Evolutionary conservation across 345 rosid genomes (phyloP).

Genomic region (Sisymbrium altissimum): DNA sequence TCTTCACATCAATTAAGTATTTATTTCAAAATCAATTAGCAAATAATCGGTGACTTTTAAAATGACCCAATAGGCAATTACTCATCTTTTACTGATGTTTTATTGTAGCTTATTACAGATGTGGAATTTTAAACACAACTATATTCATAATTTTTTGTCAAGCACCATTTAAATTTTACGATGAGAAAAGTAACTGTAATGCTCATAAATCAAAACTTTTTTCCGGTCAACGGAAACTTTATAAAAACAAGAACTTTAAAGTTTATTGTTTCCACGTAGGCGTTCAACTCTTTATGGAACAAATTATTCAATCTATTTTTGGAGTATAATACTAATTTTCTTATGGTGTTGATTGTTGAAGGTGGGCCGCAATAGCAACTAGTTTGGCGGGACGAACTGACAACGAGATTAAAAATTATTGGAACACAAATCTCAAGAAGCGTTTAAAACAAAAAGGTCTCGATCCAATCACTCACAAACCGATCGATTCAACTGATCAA

Average conservation of each 20-base stretch:
- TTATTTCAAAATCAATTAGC: too few relatives aligned
- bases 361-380: conserved; percentile 60
- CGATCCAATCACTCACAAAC: conserved; percentile 47
- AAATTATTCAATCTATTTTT: neutral
- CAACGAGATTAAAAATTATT: conserved; percentile 57
- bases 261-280: neutral
- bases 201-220: too few relatives aligned
- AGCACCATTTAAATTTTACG: too few relatives aligned
- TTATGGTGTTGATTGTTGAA: neutral
- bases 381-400: conserved; percentile 47
- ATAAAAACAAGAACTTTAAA: neutral
- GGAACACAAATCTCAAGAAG: conserved; percentile 62
- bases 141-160: too few relatives aligned
- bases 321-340: neutral
- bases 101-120: too few relatives aligned
- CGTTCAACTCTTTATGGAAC: neutral
- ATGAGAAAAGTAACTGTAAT: too few relatives aligned
- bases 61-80: too few relatives aligned
- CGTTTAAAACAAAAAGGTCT: conserved; percentile 38
- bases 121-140: too few relatives aligned
- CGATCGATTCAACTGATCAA: neutral
- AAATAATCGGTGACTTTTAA: too few relatives aligned
- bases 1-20: too few relatives aligned
- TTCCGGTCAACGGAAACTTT: too few relatives aligned
- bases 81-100: too few relatives aligned